Conservation (phyloP, 2,329 filamentous ascomycete genomes). For the Fusarium equiseti region DNA sequence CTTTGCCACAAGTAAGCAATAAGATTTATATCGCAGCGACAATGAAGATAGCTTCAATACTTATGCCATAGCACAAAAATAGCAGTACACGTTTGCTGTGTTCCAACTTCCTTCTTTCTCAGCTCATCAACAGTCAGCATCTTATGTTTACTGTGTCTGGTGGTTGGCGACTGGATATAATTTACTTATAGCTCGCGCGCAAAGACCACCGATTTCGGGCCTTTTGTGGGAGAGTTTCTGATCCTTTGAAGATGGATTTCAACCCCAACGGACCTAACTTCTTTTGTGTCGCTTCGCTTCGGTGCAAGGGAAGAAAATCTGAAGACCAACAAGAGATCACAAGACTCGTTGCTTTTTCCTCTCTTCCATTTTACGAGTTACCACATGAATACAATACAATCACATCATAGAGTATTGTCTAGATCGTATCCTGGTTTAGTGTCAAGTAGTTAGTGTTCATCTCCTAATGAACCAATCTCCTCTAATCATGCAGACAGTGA, state of each 20-base stretch:
- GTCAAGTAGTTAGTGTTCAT: neutral
- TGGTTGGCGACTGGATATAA: conserved; percentile 1
- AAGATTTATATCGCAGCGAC: neutral
- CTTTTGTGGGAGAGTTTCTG: conserved; percentile 26
- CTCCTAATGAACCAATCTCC: neutral
- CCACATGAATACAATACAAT: neutral
- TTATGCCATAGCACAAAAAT: neutral
- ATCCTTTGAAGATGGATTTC: conserved; percentile 2
- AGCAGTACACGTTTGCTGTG: neutral
- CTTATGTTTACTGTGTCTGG: neutral
- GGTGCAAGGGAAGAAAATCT: neutral
- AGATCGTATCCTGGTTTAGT: neutral
- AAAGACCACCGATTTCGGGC: conserved; percentile 30
- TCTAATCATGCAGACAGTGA: neutral
- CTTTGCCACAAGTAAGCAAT: conserved; percentile 13
- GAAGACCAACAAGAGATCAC: neutral
- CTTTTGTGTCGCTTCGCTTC: neutral
- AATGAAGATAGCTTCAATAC: neutral
- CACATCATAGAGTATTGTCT: neutral
- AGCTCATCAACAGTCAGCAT: neutral
- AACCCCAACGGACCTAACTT: conserved; percentile 5
- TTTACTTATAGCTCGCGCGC: conserved; percentile 18
- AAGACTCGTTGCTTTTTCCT: neutral
- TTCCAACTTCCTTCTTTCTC: neutral
- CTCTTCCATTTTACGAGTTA: neutral